Evolutionary conservation across 1,139 yeast species (phyloP).

Genomic region (Scheffersomyces stambukii): DNA sequence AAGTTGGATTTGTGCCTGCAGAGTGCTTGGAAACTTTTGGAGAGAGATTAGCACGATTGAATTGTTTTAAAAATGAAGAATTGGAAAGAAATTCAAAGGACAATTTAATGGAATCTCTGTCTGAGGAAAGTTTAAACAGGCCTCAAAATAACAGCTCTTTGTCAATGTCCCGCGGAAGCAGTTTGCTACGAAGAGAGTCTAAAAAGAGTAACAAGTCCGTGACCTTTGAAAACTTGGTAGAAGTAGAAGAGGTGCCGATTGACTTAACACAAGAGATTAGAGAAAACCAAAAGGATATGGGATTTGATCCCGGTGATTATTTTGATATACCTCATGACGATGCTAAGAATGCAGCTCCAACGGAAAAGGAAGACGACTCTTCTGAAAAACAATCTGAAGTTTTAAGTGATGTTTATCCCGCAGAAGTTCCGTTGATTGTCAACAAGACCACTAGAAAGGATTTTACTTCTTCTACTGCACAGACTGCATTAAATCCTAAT

Average conservation of each 20-base stretch:
- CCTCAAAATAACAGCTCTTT: not conserved
- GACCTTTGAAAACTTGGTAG: constrained; percentile 36
- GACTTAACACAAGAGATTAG: constrained; percentile 1
- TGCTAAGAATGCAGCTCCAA: no score
- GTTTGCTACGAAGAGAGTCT: no score
- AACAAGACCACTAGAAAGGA: no score
- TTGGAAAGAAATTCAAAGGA: constrained; percentile 38
- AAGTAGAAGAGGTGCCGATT: constrained; percentile 12
- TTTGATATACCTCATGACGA: not conserved
- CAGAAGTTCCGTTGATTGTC: constrained; percentile 35
- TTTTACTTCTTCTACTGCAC: no score
- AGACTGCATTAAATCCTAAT: no score
- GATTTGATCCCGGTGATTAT: not conserved
- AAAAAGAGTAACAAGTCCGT: constrained; percentile 27
- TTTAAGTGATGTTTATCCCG: constrained; percentile 40
- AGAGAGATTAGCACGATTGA: constrained; percentile 85
- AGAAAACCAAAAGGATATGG: not conserved
- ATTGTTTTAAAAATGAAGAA: constrained; percentile 89
- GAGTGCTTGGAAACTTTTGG: constrained; percentile 90
- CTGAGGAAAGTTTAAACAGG: constrained; percentile 1
- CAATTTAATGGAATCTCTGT: constrained; percentile 3
- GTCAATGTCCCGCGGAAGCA: constrained; percentile 1
- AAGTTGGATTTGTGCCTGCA: constrained; percentile 93
- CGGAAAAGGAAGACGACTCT: constrained; percentile 7
- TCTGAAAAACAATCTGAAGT: constrained; percentile 27